Evolutionary conservation across 2,329 filamentous ascomycete genomes (phyloP), one percentile per base, ranked within the genome.

Genomic region (Fusarium sublunatum): DNA sequence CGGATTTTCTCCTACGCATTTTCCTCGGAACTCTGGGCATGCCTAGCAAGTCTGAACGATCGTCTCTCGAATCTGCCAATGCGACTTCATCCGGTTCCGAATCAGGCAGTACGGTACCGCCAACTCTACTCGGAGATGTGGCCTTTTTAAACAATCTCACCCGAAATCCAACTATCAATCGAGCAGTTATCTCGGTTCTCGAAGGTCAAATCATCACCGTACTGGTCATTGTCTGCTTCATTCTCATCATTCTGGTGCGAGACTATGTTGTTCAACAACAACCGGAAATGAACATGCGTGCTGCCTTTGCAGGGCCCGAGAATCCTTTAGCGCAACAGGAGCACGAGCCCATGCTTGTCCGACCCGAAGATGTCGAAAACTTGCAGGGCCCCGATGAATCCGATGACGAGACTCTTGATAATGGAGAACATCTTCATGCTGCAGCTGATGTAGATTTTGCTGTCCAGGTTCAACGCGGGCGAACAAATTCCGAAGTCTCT

Each of bases 211-310:
- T 98, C 43, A 97, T 99, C 67, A 99, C 94, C 1, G 80, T 97
- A 6, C 79, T 96, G 10, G 92, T 98, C 46, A 94, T 99, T 7
- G 85, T 97, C 40, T 93, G 90, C 55, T 99, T 98, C 76, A 97
- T 99, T 57, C 80, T 99, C n/a, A 88, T 99, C 38, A 99, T 99
- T 68, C 79, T 99, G 5, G 97, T 99, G 42, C 83, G 96, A 42
- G 95, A 99, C 78, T 99, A 97, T 85, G 95, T 99, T 46, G 93
- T 99, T 9, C 95, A 99, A 74, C 95, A 99, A 74, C 95, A 99
- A 73, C 95, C 94, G 6, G 89, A 93, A 64, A 90, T 95, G 67
- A 96, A 96, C 70, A 89, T 95, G 81, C 89, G 88, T 1, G 89
- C 84, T 8, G 86, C 85, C 4, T 85, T 88, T 71, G 86, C 83